Conservation (phyloP, 176 grass and related monocot species). For the Raddia guianensis region DNA sequence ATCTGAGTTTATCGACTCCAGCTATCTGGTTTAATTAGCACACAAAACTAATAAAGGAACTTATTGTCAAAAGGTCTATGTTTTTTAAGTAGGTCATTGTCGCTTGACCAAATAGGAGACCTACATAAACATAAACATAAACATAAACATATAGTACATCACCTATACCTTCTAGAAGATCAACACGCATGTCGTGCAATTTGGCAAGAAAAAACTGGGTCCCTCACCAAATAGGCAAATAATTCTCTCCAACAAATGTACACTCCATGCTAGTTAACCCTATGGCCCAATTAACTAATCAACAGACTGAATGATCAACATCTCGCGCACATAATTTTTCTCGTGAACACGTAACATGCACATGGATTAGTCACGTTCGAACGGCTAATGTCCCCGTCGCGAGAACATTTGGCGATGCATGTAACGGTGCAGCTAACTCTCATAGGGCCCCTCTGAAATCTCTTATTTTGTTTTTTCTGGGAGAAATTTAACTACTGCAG, state of each 20-base stretch:
- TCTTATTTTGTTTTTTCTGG: no score
- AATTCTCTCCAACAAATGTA: not conserved
- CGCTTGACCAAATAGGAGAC: slow-evolving; percentile 13
- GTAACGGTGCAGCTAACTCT: no score
- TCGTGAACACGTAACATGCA: not conserved
- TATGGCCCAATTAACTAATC: not conserved
- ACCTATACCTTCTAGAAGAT: slow-evolving; percentile 5
- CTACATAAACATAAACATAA: no score
- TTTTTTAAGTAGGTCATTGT: slow-evolving; percentile 16
- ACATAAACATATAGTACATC: not conserved
- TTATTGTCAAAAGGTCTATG: not conserved
- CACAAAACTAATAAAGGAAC: not conserved
- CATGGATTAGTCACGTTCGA: not conserved
- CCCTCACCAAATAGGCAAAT: no score
- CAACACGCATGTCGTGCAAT: not conserved
- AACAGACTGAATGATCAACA: not conserved
- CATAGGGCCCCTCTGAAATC: no score
- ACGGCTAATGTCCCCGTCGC: not conserved
- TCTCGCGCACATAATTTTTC: not conserved
- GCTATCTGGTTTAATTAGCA: not conserved
- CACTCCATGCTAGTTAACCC: not conserved
- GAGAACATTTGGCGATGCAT: not conserved
- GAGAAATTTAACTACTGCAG: no score
- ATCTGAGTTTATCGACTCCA: not conserved
- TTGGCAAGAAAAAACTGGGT: not conserved